Evolutionary conservation across 1,284 basidiomycete genomes (phyloP).

Genomic region (Boletus sp.): DNA sequence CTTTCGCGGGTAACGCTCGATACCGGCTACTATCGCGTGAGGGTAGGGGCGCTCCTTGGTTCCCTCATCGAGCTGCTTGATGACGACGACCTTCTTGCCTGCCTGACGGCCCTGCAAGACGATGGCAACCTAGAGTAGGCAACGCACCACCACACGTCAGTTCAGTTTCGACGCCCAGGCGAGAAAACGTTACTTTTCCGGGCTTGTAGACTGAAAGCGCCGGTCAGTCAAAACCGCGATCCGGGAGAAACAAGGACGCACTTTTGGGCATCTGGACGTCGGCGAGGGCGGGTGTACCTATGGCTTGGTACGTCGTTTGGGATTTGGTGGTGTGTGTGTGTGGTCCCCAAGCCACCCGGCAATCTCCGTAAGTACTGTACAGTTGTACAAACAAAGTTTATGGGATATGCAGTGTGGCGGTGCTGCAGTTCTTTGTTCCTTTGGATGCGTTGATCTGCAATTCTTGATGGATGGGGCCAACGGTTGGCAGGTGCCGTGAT

Average conservation of each 20-base stretch:
- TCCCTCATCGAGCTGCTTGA: slow-evolving; percentile 86
- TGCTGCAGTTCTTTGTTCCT: not conserved
- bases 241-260: slow-evolving; percentile 6
- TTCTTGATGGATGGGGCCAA: no score
- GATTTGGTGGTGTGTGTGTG: not conserved
- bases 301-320: slow-evolving; percentile 13
- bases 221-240: slow-evolving; percentile 28
- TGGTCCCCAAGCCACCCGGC: slow-evolving; percentile 30
- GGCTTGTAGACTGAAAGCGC: slow-evolving; percentile 84
- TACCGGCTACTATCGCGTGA: slow-evolving; percentile 92
- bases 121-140: slow-evolving; percentile 70
- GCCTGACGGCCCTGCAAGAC: slow-evolving; percentile 96
- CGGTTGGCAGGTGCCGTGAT: no score
- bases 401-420: not conserved
- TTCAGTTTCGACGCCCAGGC: not conserved
- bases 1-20: slow-evolving; percentile 95
- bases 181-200: slow-evolving; percentile 71
- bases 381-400: slow-evolving; percentile 17
- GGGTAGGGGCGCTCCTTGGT: slow-evolving; percentile 90
- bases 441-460: no score
- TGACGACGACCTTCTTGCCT: slow-evolving; percentile 88
- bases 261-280: slow-evolving; percentile 37
- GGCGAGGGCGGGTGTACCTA: slow-evolving; percentile 19
- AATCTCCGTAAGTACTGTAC: slow-evolving; percentile 24
- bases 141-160: slow-evolving; percentile 8